A percentile compares a stretch with the other conserved stretches of the same genome.
Conservation (phyloP, 208 protist species). For the Leishmania braziliensis region DNA sequence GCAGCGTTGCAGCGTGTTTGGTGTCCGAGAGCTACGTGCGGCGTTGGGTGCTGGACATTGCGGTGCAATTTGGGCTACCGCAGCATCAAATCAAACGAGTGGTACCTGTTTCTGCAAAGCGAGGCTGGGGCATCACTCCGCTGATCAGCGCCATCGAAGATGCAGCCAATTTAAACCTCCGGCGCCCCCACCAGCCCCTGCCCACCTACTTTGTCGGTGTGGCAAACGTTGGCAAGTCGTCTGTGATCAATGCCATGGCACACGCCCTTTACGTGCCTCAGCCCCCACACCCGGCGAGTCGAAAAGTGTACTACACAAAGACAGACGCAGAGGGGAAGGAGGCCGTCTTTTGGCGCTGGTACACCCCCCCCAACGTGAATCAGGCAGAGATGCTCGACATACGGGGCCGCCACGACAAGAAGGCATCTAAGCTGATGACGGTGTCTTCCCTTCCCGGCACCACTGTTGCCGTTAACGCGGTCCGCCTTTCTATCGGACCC, state of each 20-base stretch:
- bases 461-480: slow-evolving; percentile 81
- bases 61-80: slow-evolving; percentile 17
- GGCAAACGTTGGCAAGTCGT: slow-evolving; percentile 93
- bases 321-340: slow-evolving; percentile 63
- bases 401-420: slow-evolving; percentile 84
- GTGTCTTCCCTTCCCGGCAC: slow-evolving; percentile 89
- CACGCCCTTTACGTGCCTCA: slow-evolving; percentile 85
- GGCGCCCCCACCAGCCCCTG: slow-evolving; percentile 68
- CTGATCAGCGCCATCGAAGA: slow-evolving; percentile 78
- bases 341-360: slow-evolving; percentile 87
- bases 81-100: too few species aligned
- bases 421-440: slow-evolving; percentile 89
- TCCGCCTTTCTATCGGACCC: slow-evolving; percentile 62
- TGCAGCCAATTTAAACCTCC: slow-evolving; percentile 79
- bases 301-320: slow-evolving; percentile 88
- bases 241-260: slow-evolving; percentile 91
- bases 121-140: slow-evolving; percentile 87
- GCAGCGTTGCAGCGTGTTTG: slow-evolving; percentile 64
- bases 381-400: slow-evolving; percentile 91
- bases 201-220: slow-evolving; percentile 90
- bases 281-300: slow-evolving; percentile 87
- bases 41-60: slow-evolving; percentile 84
- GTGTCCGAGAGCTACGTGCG: slow-evolving; percentile 77
- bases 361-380: slow-evolving; percentile 89
- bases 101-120: slow-evolving; percentile 85